phyloP scores from a whole-genome alignment of 2,329 filamentous ascomycete species.

The Xylaria sp. region DNA sequence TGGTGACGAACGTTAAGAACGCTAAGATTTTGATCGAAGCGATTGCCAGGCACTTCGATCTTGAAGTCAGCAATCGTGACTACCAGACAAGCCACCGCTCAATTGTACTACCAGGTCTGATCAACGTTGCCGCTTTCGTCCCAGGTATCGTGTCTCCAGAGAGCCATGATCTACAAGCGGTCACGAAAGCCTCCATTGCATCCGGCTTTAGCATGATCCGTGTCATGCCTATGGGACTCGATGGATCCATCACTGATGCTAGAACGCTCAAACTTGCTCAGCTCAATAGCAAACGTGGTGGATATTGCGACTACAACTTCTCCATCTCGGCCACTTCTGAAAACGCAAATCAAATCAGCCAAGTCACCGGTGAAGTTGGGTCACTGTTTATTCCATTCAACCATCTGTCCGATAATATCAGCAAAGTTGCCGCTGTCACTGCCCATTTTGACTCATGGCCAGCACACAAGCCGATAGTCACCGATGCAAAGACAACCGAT shows the following conservation, averaged over 20 bases:
- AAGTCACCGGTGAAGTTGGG: conserved; percentile 78
- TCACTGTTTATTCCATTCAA: conserved; percentile 88
- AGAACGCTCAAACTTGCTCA: conserved; percentile 77
- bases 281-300: conserved; percentile 73
- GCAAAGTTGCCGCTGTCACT: conserved; percentile 82
- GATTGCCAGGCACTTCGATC: conserved; percentile 86
- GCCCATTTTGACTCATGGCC: conserved; percentile 84
- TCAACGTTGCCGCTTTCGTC: conserved; percentile 84
- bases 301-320: conserved; percentile 83
- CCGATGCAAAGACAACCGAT: conserved; percentile 82
- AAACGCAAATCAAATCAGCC: conserved; percentile 79
- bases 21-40: conserved; percentile 97
- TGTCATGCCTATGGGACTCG: conserved; percentile 79
- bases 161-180: conserved; percentile 74
- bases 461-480: conserved; percentile 80
- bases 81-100: conserved; percentile 90
- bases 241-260: conserved; percentile 78
- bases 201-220: conserved; percentile 84
- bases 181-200: conserved; percentile 78
- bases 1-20: conserved; percentile 99
- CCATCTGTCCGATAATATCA: conserved; percentile 83
- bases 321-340: conserved; percentile 78
- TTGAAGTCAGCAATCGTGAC: conserved; percentile 85
- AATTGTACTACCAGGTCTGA: conserved; percentile 76
- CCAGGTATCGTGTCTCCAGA: conserved; percentile 74